Evolutionary conservation across 257 asterid species (phyloP).

Genomic region (Sherardia arvensis): DNA sequence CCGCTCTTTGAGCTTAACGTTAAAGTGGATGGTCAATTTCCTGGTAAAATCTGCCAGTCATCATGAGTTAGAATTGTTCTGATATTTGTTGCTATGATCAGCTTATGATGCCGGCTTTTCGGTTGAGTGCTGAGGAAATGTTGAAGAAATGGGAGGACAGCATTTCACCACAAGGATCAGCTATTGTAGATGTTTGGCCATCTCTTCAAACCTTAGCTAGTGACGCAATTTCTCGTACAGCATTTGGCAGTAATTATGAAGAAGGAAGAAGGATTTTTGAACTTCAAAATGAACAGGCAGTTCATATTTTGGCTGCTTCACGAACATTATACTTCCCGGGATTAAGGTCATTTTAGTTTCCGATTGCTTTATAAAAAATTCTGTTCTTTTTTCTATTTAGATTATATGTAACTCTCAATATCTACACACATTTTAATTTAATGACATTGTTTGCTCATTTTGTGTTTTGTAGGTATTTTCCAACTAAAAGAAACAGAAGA

Average conservation of each 20-base stretch:
- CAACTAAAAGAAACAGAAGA: slow-evolving; percentile 17
- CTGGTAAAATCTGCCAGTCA: no score
- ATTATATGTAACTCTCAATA: no score
- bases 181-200: slow-evolving; percentile 52
- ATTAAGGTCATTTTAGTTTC: slow-evolving; percentile 23
- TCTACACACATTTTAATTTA: no score
- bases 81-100: background rate
- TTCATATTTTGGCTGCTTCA: slow-evolving; percentile 5
- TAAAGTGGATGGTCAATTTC: background rate
- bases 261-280: slow-evolving; percentile 37
- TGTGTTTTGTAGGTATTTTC: slow-evolving; percentile 8
- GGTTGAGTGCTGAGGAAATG: slow-evolving; percentile 30
- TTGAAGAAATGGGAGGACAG: slow-evolving; percentile 30
- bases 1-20: no score
- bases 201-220: slow-evolving; percentile 22
- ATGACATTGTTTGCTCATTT: background rate
- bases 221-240: slow-evolving; percentile 40
- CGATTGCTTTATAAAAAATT: no score
- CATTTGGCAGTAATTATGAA: no score
- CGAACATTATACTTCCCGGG: slow-evolving; percentile 32
- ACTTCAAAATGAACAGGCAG: slow-evolving; percentile 33
- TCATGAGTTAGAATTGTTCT: background rate
- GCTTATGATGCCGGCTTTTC: slow-evolving; percentile 42
- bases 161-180: slow-evolving; percentile 19
- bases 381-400: no score